A percentile compares a stretch with the other conserved stretches of the same genome.
These are phyloP conservation scores for Poronia punctata DNA, from an alignment of 495 filamentous ascomycete species.

Conservation along the genomic window DNA sequence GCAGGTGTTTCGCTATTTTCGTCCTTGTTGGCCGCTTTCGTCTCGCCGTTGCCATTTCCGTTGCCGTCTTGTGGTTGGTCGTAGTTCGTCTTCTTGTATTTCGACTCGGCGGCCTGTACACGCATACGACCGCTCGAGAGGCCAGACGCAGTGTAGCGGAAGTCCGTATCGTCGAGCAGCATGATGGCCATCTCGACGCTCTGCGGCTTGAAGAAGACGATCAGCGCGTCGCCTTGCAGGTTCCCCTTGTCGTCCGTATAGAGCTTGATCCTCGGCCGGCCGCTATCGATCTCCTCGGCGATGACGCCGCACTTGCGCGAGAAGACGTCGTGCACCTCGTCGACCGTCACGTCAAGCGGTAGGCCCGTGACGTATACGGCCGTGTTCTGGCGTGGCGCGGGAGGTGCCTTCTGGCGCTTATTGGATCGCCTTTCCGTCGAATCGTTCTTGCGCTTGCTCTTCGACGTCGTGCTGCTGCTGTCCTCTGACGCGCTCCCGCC, in stretches of 20 bases:
- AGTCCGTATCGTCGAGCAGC: slow-evolving; percentile 84
- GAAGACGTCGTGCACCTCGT: slow-evolving; percentile 80
- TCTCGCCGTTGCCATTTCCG: slow-evolving; percentile 26
- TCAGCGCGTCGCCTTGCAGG: slow-evolving; percentile 87
- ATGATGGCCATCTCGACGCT: slow-evolving; percentile 83
- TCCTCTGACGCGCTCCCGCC: slow-evolving; percentile 46
- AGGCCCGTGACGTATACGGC: slow-evolving; percentile 87
- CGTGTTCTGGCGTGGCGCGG: slow-evolving; percentile 64
- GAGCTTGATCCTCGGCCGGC: slow-evolving; percentile 82
- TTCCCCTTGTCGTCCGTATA: slow-evolving; percentile 75
- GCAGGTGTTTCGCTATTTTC: slow-evolving; percentile 15
- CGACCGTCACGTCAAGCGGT: slow-evolving; percentile 64
- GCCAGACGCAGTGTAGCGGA: slow-evolving; percentile 55
- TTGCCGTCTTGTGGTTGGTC: slow-evolving; percentile 29
- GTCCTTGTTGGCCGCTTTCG: slow-evolving; percentile 16
- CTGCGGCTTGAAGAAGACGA: slow-evolving; percentile 92
- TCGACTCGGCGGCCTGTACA: slow-evolving; percentile 77
- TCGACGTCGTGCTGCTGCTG: slow-evolving; percentile 17
- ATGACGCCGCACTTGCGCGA: slow-evolving; percentile 84
- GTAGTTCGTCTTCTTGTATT: slow-evolving; percentile 67
- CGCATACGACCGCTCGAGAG: slow-evolving; percentile 57
- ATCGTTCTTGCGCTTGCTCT: slow-evolving; percentile 70
- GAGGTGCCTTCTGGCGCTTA: slow-evolving; percentile 25
- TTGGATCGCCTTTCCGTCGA: slow-evolving; percentile 37
- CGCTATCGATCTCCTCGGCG: slow-evolving; percentile 84